Percentiles rank a stretch among this genome's conserved stretches.
Conservation (phyloP, 116 monocot species). For the Phalaenopsis hybrid region DNA sequence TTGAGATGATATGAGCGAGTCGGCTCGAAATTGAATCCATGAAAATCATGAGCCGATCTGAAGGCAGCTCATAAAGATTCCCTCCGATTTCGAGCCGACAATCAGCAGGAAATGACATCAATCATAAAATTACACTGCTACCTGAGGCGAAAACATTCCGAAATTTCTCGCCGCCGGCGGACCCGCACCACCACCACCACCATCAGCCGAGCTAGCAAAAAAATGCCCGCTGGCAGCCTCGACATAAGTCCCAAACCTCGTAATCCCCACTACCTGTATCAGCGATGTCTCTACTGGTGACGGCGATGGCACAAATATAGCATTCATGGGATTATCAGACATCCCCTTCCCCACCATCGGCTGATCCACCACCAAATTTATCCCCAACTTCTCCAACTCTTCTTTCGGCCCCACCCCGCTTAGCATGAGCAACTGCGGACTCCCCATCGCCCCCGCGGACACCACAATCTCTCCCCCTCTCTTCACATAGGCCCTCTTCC, state of each 20-base stretch:
- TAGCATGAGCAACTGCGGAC: constrained; percentile 82
- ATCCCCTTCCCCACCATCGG: constrained; percentile 63
- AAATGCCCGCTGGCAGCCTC: constrained; percentile 59
- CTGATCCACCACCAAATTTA: constrained; percentile 37
- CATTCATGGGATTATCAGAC: constrained; percentile 81
- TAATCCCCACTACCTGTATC: constrained; percentile 71
- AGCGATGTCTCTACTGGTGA: constrained; percentile 52
- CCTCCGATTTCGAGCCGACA: background rate
- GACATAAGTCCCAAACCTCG: constrained; percentile 45
- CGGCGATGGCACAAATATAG: constrained; percentile 65
- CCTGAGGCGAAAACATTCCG: constrained; percentile 8
- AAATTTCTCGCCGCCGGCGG: background rate
- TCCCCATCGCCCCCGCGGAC: constrained; percentile 68
- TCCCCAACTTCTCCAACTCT: constrained; percentile 36
- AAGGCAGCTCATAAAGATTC: too few relatives aligned
- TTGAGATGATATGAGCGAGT: too few relatives aligned
- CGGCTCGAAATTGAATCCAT: too few relatives aligned
- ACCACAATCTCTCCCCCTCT: constrained; percentile 49
- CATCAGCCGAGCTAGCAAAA: constrained; percentile 12
- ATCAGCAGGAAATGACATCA: background rate
- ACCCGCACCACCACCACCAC: background rate
- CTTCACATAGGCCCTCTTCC: constrained; percentile 45
- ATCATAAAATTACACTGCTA: background rate
- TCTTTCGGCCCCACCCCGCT: constrained; percentile 63
- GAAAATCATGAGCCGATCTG: too few relatives aligned